Conservation (phyloP, 75 land plant species). For the Pseudotsuga menziesii region DNA sequence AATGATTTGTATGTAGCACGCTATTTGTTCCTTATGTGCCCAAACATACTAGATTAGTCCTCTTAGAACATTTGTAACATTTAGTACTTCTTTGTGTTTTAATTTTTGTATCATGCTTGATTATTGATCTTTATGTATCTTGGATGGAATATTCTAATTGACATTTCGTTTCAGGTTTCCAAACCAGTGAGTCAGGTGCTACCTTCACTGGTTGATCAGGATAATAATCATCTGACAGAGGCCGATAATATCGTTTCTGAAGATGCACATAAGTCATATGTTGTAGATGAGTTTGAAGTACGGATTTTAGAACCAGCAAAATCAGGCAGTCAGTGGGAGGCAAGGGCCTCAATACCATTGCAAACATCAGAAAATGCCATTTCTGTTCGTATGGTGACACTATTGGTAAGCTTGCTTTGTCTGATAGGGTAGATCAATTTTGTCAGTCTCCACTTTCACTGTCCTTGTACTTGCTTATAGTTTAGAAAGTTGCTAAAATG, state of each 20-base stretch:
- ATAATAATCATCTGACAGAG: conserved; percentile 50
- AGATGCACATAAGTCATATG: conserved; percentile 64
- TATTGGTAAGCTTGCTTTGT: conserved; percentile 50
- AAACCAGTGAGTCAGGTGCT: conserved; percentile 73
- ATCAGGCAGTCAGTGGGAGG: conserved; percentile 80
- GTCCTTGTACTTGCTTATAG: background rate
- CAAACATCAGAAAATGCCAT: conserved; percentile 90
- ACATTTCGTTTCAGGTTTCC: conserved; percentile 47
- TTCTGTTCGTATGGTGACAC: conserved; percentile 80
- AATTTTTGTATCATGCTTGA: too few species aligned
- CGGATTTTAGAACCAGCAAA: conserved; percentile 83
- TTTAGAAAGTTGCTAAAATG: background rate
- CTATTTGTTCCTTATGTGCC: too few species aligned
- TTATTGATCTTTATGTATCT: conserved; percentile 8
- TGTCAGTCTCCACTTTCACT: background rate
- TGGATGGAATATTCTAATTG: background rate
- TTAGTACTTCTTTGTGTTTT: too few species aligned
- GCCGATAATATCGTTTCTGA: conserved; percentile 45
- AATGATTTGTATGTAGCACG: too few species aligned
- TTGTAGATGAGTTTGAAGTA: conserved; percentile 89
- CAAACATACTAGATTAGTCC: too few species aligned
- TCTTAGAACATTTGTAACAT: too few species aligned
- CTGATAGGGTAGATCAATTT: background rate
- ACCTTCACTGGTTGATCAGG: conserved; percentile 59
- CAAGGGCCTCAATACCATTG: conserved; percentile 72